These are phyloP conservation scores for Polytrichum commune DNA, from an alignment of 225 moss, liverwort and hornwort species.

Conservation along the genomic window DNA sequence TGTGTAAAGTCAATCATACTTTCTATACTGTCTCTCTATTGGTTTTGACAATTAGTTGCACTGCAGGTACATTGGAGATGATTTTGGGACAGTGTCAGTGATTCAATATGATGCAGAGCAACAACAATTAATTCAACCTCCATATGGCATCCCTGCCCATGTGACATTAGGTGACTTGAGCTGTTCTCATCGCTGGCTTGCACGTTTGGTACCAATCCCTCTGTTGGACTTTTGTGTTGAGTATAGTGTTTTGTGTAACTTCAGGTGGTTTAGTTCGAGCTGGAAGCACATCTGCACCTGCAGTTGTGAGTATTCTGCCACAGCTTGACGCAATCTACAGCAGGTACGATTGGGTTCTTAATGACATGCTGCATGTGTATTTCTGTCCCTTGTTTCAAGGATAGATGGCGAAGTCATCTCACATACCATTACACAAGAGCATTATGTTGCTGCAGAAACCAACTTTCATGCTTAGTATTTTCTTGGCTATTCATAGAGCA, in stretches of 20 bases:
- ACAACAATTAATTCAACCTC: constrained; percentile 35
- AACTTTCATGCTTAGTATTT: too few species aligned
- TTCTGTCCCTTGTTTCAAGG: too few species aligned
- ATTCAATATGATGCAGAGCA: constrained; percentile 43
- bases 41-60: neutral
- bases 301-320: constrained; percentile 57
- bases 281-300: constrained; percentile 50
- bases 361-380: neutral
- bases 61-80: constrained; percentile 59
- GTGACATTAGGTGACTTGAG: constrained; percentile 45
- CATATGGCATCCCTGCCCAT: constrained; percentile 56
- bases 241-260: neutral
- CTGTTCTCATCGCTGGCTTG: neutral
- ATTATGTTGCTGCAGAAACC: too few species aligned
- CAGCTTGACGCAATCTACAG: constrained; percentile 57
- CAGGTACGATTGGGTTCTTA: constrained; percentile 28
- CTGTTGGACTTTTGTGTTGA: too few species aligned
- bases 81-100: constrained; percentile 48
- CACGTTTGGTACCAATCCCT: too few species aligned
- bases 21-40: neutral
- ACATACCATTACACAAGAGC: too few species aligned
- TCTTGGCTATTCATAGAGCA: too few species aligned
- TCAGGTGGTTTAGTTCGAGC: constrained; percentile 55
- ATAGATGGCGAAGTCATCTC: too few species aligned
- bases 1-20: too few species aligned